Evolutionary conservation across 2,329 filamentous ascomycete species (phyloP), one percentile per base, ranked within the genome.

Genomic region (Exophiala alcalophila): DNA sequence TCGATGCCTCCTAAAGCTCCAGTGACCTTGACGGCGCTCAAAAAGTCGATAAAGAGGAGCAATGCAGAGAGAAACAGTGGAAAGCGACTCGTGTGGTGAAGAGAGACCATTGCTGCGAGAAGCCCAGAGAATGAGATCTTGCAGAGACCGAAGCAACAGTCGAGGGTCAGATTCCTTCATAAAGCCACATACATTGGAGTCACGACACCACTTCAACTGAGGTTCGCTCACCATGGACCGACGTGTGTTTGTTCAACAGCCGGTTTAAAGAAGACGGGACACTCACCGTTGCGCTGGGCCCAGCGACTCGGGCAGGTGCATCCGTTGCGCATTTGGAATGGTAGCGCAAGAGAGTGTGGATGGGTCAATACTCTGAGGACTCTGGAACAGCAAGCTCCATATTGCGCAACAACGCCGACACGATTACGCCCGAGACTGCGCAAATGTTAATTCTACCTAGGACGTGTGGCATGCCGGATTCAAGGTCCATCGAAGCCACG

Each of bases 1-100:
- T 62, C 57, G 23, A 65, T 49, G 19, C 60, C 59, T 23, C 42
- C 54, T 7, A 28, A 30, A 4, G 56, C 42, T 31, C 64, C 62
- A 33, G 57, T 59, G 38, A 63, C 54, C 23, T 53, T 47, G 35
- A 55, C 44, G n/a, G 50, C 45, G 8, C 14, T 19, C 12, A 43
- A 33, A 29, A 31, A 18, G 21, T 42, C 37, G 6, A 34, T 24
- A 15, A 37, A 26, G 16, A 33, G 20, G 28, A 38, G 15, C 5
- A 37, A 29, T 32, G 44, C 26, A 4, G 40, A 27, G 18, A 39
- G 14, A 40, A 49, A 19, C 19, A 19, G 26, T 11, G 37, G 15
- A 18, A 35, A 23, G 16, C 26, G 30, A 14, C 14, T 8, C n/a
- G 14, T 30, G 30, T 11, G 34, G 29, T 27, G 23, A 38, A 25